phyloP scores from a whole-genome alignment of 179 eudicot species.

The Drosera spatulata region DNA sequence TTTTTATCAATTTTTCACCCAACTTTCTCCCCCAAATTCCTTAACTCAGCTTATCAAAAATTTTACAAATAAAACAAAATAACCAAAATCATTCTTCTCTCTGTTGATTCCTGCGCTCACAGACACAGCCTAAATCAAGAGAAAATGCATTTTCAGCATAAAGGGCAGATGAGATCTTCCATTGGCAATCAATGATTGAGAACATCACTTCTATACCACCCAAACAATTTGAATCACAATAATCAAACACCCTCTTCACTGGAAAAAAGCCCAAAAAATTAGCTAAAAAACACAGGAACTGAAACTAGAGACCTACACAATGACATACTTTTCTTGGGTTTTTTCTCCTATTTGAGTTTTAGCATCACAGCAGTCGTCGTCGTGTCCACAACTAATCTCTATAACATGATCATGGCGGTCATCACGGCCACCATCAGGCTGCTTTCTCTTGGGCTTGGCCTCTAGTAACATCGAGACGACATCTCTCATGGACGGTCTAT shows the following conservation, averaged over 20 bases:
- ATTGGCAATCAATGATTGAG: not conserved
- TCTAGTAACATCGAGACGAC: slow-evolving; percentile 91
- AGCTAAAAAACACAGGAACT: slow-evolving; percentile 5
- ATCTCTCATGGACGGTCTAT: slow-evolving; percentile 94
- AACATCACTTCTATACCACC: slow-evolving; percentile 42
- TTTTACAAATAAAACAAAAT: too few relatives aligned
- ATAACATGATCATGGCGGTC: not conserved
- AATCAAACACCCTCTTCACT: not conserved
- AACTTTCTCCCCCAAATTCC: too few relatives aligned
- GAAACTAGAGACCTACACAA: not conserved
- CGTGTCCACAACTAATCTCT: slow-evolving; percentile 5
- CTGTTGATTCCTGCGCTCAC: not conserved
- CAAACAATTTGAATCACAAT: slow-evolving; percentile 30
- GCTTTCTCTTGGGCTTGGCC: slow-evolving; percentile 86
- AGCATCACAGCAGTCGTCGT: slow-evolving; percentile 8
- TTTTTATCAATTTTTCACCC: too few relatives aligned
- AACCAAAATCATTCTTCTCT: not conserved
- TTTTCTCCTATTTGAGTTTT: slow-evolving; percentile 14
- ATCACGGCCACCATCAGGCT: slow-evolving; percentile 16
- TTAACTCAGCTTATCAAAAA: too few relatives aligned
- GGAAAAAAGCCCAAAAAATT: not conserved
- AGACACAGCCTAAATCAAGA: not conserved
- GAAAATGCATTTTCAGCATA: not conserved
- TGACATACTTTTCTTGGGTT: slow-evolving; percentile 24
- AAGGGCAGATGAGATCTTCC: not conserved